phyloP scores from a whole-genome alignment of 805 yeast species.

The Yarrowia sp. region DNA sequence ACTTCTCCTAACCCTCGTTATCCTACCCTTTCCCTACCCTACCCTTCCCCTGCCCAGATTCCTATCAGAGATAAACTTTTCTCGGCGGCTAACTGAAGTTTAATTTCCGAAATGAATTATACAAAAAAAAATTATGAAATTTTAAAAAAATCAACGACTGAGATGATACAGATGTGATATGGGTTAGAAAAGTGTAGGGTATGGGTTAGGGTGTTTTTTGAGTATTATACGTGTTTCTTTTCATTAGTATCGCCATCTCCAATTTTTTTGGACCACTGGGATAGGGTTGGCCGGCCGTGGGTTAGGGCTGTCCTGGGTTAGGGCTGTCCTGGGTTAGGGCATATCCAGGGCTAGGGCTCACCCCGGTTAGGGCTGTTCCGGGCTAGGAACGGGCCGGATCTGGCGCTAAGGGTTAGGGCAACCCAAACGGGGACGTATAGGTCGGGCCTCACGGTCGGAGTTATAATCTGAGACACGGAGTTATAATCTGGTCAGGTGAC shows the following conservation, averaged over 20 bases:
- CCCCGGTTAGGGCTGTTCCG: conserved; percentile 1
- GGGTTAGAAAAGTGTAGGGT: too few species aligned
- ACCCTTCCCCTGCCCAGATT: too few species aligned
- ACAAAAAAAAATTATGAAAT: not conserved
- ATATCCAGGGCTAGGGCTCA: not conserved
- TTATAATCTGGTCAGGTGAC: not conserved
- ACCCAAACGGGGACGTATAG: not conserved
- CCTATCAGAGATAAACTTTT: not conserved
- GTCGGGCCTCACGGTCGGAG: not conserved
- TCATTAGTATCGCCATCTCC: too few species aligned
- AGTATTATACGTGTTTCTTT: too few species aligned
- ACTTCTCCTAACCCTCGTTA: too few species aligned
- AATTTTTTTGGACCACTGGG: not conserved
- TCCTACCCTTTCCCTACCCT: too few species aligned
- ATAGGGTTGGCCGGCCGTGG: conserved; percentile 28
- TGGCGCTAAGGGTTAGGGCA: conserved; percentile 2
- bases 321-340: not conserved
- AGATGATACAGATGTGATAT: too few species aligned
- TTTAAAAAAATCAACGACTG: not conserved
- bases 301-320: not conserved
- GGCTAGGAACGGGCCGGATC: conserved; percentile 15
- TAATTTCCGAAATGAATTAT: conserved; percentile 12
- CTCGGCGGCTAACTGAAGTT: conserved; percentile 3
- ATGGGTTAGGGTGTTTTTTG: too few species aligned
- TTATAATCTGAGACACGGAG: conserved; percentile 22